These are phyloP conservation scores for Fraxinus cuspidata DNA, from an alignment of 257 asterid species.

Conservation along the genomic window DNA sequence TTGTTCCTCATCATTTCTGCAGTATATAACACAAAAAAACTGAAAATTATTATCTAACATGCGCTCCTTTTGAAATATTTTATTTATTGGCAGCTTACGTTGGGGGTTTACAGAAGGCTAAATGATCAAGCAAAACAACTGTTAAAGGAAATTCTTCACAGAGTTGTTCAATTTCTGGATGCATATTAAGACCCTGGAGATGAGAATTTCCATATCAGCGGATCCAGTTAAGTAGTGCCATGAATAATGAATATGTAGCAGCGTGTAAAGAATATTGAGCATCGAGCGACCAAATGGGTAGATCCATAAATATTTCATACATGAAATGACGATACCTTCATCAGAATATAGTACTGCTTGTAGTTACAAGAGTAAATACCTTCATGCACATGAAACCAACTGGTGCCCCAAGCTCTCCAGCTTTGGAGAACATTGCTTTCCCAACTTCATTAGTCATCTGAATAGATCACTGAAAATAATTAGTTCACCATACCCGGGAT, in stretches of 20 bases:
- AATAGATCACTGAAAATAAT: constrained; percentile 14
- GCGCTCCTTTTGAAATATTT: not conserved
- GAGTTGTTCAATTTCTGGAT: constrained; percentile 71
- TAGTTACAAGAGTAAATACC: constrained; percentile 38
- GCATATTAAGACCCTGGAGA: constrained; percentile 73
- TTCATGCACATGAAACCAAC: constrained; percentile 95
- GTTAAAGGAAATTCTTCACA: constrained; percentile 80
- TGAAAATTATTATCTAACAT: not conserved
- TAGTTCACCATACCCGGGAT: constrained; percentile 14
- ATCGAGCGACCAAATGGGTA: constrained; percentile 15
- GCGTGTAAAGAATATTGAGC: not conserved
- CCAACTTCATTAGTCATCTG: constrained; percentile 92
- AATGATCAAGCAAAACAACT: constrained; percentile 70
- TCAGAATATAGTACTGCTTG: not conserved
- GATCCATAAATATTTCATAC: not conserved
- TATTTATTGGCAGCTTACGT: constrained; percentile 46
- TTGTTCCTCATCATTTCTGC: constrained; percentile 60
- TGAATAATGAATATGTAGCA: not conserved
- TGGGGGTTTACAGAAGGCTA: constrained; percentile 86
- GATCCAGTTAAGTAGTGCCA: not conserved
- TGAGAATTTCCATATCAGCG: constrained; percentile 12
- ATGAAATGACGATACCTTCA: not conserved
- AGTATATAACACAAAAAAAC: constrained; percentile 22
- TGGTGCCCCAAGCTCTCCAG: constrained; percentile 82
- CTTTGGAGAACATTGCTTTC: constrained; percentile 72